A percentile compares a stretch with the other conserved stretches of the same genome.
These are phyloP conservation scores for Colletotrichum eleusines DNA, from an alignment of 2,329 filamentous ascomycete genomes.

Conservation along the genomic window DNA sequence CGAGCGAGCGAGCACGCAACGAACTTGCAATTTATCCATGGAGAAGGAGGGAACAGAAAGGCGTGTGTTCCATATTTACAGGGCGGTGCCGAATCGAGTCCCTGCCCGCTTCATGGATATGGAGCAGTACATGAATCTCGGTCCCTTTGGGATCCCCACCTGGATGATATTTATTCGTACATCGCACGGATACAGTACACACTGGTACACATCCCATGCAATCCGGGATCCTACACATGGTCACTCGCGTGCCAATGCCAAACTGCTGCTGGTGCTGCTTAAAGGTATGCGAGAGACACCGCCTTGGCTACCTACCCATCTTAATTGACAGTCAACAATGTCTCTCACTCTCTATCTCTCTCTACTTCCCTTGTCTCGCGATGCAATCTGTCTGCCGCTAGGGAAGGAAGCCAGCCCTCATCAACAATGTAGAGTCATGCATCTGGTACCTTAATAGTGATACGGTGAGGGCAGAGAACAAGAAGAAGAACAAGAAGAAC, in stretches of 20 bases:
- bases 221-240: not conserved
- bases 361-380: no score
- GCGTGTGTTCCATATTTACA: constrained; percentile 6
- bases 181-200: not conserved
- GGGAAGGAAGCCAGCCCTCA: not conserved
- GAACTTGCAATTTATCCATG: not conserved
- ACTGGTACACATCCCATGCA: not conserved
- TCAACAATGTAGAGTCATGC: not conserved
- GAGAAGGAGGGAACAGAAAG: constrained; percentile 1
- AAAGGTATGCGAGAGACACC: not conserved
- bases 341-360: no score
- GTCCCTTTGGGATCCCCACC: not conserved
- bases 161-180: not conserved
- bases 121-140: not conserved
- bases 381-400: not conserved
- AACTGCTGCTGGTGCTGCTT: not conserved
- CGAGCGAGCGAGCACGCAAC: not conserved
- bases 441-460: not conserved
- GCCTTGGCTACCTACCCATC: not conserved
- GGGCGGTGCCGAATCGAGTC: constrained; percentile 5
- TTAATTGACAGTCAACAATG: not conserved
- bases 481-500: not conserved
- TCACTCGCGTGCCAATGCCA: not conserved
- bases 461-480: not conserved
- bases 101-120: not conserved